Percentiles rank a stretch among this genome's conserved stretches.
Evolutionary conservation across 2,329 filamentous ascomycete genomes (phyloP).

Genomic region (Coniochaeta sp.): DNA sequence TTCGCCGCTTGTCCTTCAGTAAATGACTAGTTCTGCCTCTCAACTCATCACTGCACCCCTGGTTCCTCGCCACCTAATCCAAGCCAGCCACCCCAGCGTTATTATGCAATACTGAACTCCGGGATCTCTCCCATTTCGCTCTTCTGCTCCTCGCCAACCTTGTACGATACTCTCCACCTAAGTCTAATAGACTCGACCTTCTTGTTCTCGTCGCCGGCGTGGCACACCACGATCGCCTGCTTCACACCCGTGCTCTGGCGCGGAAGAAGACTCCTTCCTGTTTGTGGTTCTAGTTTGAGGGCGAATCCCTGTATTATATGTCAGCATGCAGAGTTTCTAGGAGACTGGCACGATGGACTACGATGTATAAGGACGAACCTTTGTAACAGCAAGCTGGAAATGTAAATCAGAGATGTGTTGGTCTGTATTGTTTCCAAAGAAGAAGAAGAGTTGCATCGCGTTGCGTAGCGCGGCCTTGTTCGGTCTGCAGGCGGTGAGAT

Average conservation of each 20-base stretch:
- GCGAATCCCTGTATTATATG: conserved; percentile 57
- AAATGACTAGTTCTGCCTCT: neutral
- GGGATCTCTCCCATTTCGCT: conserved; percentile 82
- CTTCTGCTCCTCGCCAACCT: conserved; percentile 55
- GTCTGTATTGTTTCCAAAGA: conserved; percentile 75
- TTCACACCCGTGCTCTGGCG: conserved; percentile 68
- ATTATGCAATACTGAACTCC: conserved; percentile 61
- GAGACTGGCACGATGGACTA: no score
- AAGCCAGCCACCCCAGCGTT: neutral
- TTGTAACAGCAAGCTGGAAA: conserved; percentile 89
- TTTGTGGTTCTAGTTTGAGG: conserved; percentile 77
- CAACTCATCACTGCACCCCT: neutral
- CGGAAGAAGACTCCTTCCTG: conserved; percentile 66
- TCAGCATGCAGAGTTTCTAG: conserved; percentile 6
- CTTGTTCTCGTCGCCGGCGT: conserved; percentile 58
- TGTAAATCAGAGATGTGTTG: conserved; percentile 71
- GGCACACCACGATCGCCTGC: conserved; percentile 69
- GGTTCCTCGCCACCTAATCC: no score
- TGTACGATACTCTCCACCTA: conserved; percentile 81
- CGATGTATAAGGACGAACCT: conserved; percentile 44
- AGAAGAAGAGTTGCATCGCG: conserved; percentile 62
- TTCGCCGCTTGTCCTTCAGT: neutral
- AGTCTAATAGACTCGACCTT: conserved; percentile 80
- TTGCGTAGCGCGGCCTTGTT: conserved; percentile 27
- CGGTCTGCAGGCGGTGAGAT: conserved; percentile 58